Evolutionary conservation across 495 filamentous ascomycete genomes (phyloP), one percentile per base, ranked within the genome.

Genomic region (Hypoxylon fragiforme): DNA sequence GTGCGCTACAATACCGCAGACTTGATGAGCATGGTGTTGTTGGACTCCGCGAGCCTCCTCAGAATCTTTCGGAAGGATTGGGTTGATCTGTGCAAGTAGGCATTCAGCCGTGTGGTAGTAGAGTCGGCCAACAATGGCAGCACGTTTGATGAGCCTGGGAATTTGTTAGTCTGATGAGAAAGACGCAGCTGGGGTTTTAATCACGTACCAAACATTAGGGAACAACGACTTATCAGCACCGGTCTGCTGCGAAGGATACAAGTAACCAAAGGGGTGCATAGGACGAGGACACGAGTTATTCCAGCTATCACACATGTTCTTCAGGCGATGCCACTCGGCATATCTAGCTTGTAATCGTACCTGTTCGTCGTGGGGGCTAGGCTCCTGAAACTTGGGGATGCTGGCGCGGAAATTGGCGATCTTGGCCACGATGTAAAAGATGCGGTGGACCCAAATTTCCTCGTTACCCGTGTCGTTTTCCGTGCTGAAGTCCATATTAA

Each of bases 341-440:
- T 81, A 85, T 12, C 83, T 76, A 22, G 82, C 76, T 53, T 88
- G 83, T 26, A 85, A 64, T 36, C 83, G 77, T 28, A 84, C 73
- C 31, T 88, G 81, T 61, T 86, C 81, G 30, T 83, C 76, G 44
- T 81, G 74, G 5, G 79, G 81, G 20, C 78, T 80, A 1, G 78
- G 62, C 21, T 85, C 83, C 32, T 83, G 80, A 36, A 82, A 79
- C 16, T 77, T 76, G 2, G 85, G 82, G 4, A 83, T 80, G 22
- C 80, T 81, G 15, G 87, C 84, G 21, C 86, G 84, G 65, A 96
- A 92, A 63, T 92, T 92, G 44, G 83, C 79, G 26, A 96, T 81
- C 65, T 96, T 97, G 32, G 88, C 92, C 36, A 95, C 80, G 53
- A 96, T 87, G 67, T 91, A 97, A 24, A 96, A 77, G 44, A 97